A percentile compares a stretch with the other conserved stretches of the same genome.
phyloP scores from a whole-genome alignment of 257 asterid species.

The Haberlea rhodopensis region DNA sequence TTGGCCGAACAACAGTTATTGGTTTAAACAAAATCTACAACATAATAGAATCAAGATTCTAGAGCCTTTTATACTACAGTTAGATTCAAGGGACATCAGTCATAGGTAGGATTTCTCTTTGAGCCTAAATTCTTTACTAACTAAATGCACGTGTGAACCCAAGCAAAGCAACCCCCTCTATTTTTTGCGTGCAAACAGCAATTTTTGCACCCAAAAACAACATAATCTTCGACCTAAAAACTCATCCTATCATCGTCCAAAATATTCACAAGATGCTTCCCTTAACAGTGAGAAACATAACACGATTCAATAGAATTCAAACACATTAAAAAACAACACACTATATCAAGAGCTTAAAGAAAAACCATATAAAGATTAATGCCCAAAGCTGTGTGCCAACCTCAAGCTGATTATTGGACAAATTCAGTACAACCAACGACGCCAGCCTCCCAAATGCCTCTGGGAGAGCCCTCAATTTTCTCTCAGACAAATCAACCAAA shows the following conservation, averaged over 20 bases:
- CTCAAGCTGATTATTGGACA: slow-evolving; percentile 76
- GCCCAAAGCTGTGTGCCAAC: slow-evolving; percentile 31
- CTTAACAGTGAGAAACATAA: background rate
- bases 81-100: background rate
- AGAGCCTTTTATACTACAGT: background rate
- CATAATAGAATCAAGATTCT: too few species aligned
- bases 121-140: background rate
- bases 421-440: slow-evolving; percentile 57
- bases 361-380: background rate
- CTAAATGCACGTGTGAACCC: background rate
- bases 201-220: background rate
- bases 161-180: too few species aligned
- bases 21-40: too few species aligned
- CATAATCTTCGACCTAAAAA: background rate
- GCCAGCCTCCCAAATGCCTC: slow-evolving; percentile 71
- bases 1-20: too few species aligned
- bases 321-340: slow-evolving; percentile 12
- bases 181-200: background rate
- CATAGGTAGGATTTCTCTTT: background rate
- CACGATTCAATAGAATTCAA: too few species aligned
- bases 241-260: background rate
- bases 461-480: slow-evolving; percentile 59
- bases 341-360: background rate
- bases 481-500: slow-evolving; percentile 62
- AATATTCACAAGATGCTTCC: background rate